These are phyloP conservation scores for Phyllosticta citrichinensis DNA, from an alignment of 2,329 filamentous ascomycete genomes.

Conservation along the genomic window DNA sequence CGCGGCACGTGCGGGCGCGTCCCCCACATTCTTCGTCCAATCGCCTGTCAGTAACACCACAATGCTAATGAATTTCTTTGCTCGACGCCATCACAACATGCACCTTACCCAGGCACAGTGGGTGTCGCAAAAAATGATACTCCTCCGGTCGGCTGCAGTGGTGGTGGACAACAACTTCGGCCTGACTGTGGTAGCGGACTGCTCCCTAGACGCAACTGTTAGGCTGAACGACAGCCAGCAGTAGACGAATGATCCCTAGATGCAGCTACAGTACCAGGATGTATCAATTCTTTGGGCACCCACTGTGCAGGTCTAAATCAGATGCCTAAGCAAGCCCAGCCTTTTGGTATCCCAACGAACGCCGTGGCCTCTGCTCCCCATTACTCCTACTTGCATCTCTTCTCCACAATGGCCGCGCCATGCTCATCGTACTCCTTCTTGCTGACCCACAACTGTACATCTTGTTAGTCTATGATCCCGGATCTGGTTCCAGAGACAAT, in stretches of 20 bases:
- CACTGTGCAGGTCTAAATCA: neutral
- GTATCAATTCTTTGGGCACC: too few species aligned
- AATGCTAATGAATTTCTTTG: neutral
- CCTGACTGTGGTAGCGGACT: too few species aligned
- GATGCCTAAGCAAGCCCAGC: neutral
- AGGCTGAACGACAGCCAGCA: too few species aligned
- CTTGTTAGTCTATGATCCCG: neutral
- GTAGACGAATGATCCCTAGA: too few species aligned
- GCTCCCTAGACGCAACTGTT: too few species aligned
- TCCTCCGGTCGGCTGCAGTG: too few species aligned
- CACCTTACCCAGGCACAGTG: too few species aligned
- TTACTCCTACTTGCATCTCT: conserved; percentile 68
- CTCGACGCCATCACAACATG: neutral
- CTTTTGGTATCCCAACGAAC: neutral
- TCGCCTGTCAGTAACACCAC: too few species aligned
- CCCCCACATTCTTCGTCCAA: neutral
- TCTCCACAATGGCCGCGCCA: conserved; percentile 81
- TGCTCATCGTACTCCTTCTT: conserved; percentile 98
- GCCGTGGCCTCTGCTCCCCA: neutral
- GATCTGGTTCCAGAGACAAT: neutral
- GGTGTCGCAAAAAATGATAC: too few species aligned
- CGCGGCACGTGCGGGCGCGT: neutral
- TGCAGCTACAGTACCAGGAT: too few species aligned
- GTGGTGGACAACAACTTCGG: too few species aligned
- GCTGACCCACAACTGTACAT: conserved; percentile 74